Base-by-base conservation (phyloP, 352 stramenopile species). In the Globisporangium heterothallicum region DNA sequence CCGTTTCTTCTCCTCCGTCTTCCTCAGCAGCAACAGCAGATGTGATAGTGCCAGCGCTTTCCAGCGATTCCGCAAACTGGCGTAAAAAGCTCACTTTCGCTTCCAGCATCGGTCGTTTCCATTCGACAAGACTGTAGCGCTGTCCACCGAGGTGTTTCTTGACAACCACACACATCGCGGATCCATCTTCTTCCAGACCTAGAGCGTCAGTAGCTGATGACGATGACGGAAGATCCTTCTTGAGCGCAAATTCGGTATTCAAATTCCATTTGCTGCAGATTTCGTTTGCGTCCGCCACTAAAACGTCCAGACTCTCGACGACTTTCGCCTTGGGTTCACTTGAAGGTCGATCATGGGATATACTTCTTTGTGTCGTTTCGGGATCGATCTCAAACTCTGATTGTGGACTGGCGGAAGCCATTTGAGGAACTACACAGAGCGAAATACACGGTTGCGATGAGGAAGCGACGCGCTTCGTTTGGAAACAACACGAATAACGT, bases 221-320 rank as follows among this genome's bases (percentile, higher is more conserved):
- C n/a, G n/a, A n/a, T n/a, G n/a, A n/a, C n/a, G n/a, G n/a, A n/a
- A n/a, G n/a, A n/a, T n/a, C n/a, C n/a, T 32, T 42, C 34, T 53
- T 61, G n/a, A 74, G 44, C 1, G 60, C 41, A 44, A 84, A 81
- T 21, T 72, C 66, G 42, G 74, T 85, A 30, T 68, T 64, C 14
- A 89, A 49, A 3, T 72, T 46, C 71, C 64, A 84, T 30, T 79
- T 72, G 1, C 63, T 50, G 38, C 70, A 87, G 40, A 91, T 79
- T 10, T 51, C 49, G 35, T 88, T 91, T 0, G 79, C 79, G 62
- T 86, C 77, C 1, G 66, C 53, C 4, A 88, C 63, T 2, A 86
- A 22, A 7, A 56, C 53, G 0, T 44, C 50, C 2, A 71, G 36
- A 0, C n/a, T 24, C 6, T 60, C 45, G 22, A 18, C 16, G 1